Evolutionary conservation across 1,284 basidiomycete species (phyloP), one percentile per base, ranked within the genome.

Genomic region (Marasmius sp.): DNA sequence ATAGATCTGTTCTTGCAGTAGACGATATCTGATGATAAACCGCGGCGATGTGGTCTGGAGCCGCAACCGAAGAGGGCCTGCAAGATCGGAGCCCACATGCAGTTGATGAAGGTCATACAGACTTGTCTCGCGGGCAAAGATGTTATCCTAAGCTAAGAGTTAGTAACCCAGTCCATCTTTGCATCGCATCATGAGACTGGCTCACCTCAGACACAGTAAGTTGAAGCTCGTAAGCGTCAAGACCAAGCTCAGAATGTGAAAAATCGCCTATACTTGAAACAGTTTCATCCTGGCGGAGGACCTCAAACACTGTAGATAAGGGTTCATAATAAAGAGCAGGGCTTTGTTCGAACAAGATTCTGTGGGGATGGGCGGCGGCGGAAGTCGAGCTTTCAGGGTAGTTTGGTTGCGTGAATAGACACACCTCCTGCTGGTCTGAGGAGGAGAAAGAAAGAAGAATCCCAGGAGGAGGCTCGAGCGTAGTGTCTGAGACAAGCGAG

Each of bases 241-340:
- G 70, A 38, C 85, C 74, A 36, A 92, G 75, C 72, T 92, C 90
- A 56, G 81, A 82, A 50, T 86, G 83, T 27, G 77, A 69, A 45
- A 85, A 70, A 39, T 83, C 79, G 37, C 79, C 75, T 16, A 84
- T 64, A 27, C 74, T 74, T 53, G 78, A 74, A 43, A 89, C 70
- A 61, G 73, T 74, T 60, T 83, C 80, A 63, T 91, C 86, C 67
- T 83, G 79, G 36, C 89, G 86, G 39, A 92, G 75, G 61, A 85
- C 87, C 54, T 85, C 84, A 66, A 92, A 91, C 9, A 92, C 82
- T 62, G 75, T 78, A 41, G 81, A 83, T 59, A 92, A 70, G 39
- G 89, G 83, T 68, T 91, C 89, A 67, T 91, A 92, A 70, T 90
- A 92, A 8, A 92, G 76, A 3, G 84, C 86, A 3, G 89, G 88